Conservation (phyloP, 805 yeast species). For the Wickerhamomyces strasburgensis region DNA sequence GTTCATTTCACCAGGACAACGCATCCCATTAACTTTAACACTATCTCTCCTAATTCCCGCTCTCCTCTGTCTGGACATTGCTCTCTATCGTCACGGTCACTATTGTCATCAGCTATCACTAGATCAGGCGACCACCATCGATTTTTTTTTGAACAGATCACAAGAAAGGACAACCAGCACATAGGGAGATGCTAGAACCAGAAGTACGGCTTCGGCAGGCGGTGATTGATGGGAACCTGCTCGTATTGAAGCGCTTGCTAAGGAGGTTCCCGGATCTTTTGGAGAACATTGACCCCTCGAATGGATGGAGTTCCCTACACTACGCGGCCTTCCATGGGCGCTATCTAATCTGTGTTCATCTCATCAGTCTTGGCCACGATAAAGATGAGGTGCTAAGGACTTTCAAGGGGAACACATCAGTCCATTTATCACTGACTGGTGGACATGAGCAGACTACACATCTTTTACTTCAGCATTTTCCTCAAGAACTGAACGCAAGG, state of each 20-base stretch:
- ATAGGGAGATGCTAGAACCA: slow-evolving; percentile 62
- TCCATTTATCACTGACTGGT: slow-evolving; percentile 62
- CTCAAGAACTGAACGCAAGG: slow-evolving; percentile 44
- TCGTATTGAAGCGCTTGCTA: slow-evolving; percentile 61
- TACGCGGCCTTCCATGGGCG: slow-evolving; percentile 75
- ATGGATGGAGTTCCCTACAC: slow-evolving; percentile 83
- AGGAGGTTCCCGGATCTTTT: slow-evolving; percentile 63
- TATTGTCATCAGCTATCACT: no score
- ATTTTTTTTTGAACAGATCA: no score
- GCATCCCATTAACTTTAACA: no score
- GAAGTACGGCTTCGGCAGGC: slow-evolving; percentile 64
- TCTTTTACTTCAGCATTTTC: slow-evolving; percentile 61
- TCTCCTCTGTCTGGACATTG: no score
- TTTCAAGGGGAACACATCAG: slow-evolving; percentile 56
- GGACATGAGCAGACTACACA: slow-evolving; percentile 73
- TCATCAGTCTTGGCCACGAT: slow-evolving; percentile 56
- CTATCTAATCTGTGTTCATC: slow-evolving; percentile 57
- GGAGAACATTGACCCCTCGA: slow-evolving; percentile 59
- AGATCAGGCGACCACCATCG: no score
- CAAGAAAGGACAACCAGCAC: no score
- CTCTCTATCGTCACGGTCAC: no score
- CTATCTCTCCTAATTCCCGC: no score
- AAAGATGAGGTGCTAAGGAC: slow-evolving; percentile 43
- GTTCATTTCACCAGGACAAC: no score
- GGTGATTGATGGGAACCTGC: slow-evolving; percentile 53